A percentile compares a stretch with the other conserved stretches of the same genome.
These are phyloP conservation scores for Nephelium lappaceum DNA, from an alignment of 345 rosid genomes.

Conservation along the genomic window DNA sequence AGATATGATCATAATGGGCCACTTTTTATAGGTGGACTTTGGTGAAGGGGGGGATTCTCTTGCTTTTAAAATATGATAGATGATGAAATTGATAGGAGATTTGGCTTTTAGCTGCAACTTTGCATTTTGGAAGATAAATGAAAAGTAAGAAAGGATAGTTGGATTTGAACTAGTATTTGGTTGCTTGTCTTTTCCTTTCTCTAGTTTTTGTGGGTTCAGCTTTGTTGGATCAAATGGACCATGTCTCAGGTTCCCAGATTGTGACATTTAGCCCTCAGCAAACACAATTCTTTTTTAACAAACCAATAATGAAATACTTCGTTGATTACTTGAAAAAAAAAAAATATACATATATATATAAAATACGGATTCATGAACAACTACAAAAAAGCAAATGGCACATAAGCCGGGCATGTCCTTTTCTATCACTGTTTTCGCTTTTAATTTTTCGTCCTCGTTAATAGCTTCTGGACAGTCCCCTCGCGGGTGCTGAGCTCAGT, in stretches of 20 bases:
- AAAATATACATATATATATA: background rate
- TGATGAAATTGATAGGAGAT: constrained; percentile 37
- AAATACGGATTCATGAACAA: background rate
- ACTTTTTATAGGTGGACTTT: constrained; percentile 26
- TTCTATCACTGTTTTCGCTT: background rate
- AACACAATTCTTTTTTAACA: background rate
- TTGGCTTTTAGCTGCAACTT: constrained; percentile 41
- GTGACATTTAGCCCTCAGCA: constrained; percentile 18
- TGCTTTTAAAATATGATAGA: background rate
- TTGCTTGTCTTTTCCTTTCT: constrained; percentile 14
- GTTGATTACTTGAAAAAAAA: background rate
- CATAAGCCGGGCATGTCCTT: background rate
- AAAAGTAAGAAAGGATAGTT: background rate
- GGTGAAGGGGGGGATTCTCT: constrained; percentile 26
- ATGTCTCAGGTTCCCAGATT: constrained; percentile 25
- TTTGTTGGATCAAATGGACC: constrained; percentile 30
- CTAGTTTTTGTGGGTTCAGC: constrained; percentile 16
- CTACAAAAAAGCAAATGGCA: background rate
- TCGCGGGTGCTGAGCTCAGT: background rate
- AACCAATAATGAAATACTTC: background rate
- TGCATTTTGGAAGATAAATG: background rate
- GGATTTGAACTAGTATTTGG: background rate
- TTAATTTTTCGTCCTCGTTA: background rate
- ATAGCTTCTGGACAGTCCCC: background rate
- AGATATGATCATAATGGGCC: constrained; percentile 13